These are phyloP conservation scores for Centella asiatica DNA, from an alignment of 129 eudicot species.

Conservation along the genomic window DNA sequence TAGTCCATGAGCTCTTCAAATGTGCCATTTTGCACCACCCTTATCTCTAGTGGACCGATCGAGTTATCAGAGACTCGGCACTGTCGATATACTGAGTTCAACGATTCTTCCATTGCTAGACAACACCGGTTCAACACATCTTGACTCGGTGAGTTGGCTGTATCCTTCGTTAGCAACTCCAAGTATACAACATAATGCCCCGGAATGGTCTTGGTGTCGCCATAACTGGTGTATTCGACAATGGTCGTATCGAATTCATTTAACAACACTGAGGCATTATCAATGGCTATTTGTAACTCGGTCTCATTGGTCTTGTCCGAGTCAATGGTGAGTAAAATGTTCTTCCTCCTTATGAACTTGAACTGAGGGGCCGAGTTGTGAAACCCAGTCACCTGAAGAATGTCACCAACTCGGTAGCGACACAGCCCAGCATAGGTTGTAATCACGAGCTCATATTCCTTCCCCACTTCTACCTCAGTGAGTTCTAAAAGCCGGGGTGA, in stretches of 20 bases:
- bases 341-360: conserved; percentile 64
- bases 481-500: conserved; percentile 54
- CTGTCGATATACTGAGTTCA: conserved; percentile 80
- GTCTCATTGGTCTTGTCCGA: conserved; percentile 80
- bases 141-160: conserved; percentile 22
- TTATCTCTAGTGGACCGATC: conserved; percentile 72
- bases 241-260: conserved; percentile 41
- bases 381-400: conserved; percentile 64
- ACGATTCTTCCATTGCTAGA: conserved; percentile 61
- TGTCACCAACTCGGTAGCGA: conserved; percentile 81
- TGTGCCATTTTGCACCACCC: conserved; percentile 62
- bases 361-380: conserved; percentile 77
- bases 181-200: conserved; percentile 78
- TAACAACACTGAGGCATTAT: conserved; percentile 44
- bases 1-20: conserved; percentile 92
- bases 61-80: conserved; percentile 71
- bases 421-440: conserved; percentile 75
- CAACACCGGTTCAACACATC: conserved; percentile 50
- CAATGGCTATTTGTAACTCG: conserved; percentile 62
- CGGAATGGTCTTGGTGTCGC: conserved; percentile 53
- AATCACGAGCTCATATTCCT: conserved; percentile 80
- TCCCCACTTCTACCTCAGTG: conserved; percentile 70
- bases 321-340: conserved; percentile 68
- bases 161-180: conserved; percentile 57
- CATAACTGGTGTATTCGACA: conserved; percentile 74